These are phyloP conservation scores for Aspergillus sp. DNA, from an alignment of 2,329 filamentous ascomycete species.

Conservation along the genomic window DNA sequence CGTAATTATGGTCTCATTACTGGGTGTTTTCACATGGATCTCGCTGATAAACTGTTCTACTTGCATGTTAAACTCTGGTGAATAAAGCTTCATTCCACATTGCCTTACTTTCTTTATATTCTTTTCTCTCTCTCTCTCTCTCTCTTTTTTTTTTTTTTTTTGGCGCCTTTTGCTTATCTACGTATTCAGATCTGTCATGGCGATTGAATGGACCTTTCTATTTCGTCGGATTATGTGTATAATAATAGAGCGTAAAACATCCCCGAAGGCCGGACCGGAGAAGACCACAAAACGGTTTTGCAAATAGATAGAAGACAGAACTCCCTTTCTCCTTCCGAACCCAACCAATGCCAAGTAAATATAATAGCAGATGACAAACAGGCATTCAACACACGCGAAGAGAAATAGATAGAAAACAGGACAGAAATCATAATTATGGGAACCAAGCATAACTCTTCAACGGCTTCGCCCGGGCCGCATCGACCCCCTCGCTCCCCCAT, in stretches of 20 bases:
- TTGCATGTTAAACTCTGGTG: neutral
- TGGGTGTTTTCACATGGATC: no score
- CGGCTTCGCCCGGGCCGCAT: constrained; percentile 33
- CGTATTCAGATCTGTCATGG: no score
- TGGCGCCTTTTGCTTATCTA: no score
- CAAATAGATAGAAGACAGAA: constrained; percentile 4
- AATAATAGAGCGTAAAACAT: constrained; percentile 2
- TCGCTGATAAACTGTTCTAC: constrained; percentile 5
- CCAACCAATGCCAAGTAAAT: constrained; percentile 9
- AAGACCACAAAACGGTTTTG: neutral
- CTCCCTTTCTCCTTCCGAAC: constrained; percentile 11
- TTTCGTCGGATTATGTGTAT: constrained; percentile 7
- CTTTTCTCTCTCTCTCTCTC: neutral
- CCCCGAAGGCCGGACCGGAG: no score
- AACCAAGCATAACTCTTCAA: constrained; percentile 35
- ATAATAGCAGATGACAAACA: neutral
- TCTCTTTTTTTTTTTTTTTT: constrained; percentile 1
- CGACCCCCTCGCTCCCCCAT: constrained; percentile 63
- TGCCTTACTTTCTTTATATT: neutral
- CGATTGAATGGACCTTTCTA: no score
- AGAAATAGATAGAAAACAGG: constrained; percentile 6
- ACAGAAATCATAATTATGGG: constrained; percentile 17
- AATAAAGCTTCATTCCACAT: neutral
- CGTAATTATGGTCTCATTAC: neutral
- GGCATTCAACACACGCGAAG: constrained; percentile 1